A percentile compares a stretch with the other conserved stretches of the same genome.
Evolutionary conservation across 2,329 filamentous ascomycete species (phyloP).

Genomic region (Arthroderma uncinatum): DNA sequence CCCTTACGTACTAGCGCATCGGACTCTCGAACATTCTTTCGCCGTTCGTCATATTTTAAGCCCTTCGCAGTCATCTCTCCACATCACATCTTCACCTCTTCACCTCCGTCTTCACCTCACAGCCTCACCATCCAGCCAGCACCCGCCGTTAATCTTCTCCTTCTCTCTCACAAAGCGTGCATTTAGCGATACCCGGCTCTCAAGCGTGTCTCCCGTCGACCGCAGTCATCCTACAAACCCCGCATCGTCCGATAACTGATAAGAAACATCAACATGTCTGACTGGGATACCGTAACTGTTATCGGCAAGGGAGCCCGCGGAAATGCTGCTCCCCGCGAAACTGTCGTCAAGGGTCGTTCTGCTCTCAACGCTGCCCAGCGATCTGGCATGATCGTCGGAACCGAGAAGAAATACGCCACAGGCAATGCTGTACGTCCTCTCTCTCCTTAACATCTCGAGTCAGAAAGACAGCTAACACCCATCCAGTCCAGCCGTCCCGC

Average conservation of each 20-base stretch:
- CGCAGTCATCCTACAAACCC: not conserved
- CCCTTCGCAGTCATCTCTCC: not conserved
- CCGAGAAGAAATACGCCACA: conserved; percentile 81
- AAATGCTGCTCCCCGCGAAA: conserved; percentile 60
- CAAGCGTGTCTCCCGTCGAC: not conserved
- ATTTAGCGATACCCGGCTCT: not conserved
- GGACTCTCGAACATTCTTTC: conserved; percentile 1
- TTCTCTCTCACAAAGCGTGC: not conserved
- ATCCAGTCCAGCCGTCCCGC: conserved; percentile 24
- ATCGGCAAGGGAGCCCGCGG: conserved; percentile 77
- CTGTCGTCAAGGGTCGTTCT: conserved; percentile 71
- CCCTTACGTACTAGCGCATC: not conserved
- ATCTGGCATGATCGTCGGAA: conserved; percentile 60
- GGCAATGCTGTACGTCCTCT: conserved; percentile 62
- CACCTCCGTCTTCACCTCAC: not conserved
- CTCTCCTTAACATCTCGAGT: not conserved
- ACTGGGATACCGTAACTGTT: conserved; percentile 84
- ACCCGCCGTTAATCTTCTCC: not conserved
- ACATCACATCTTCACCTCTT: not conserved
- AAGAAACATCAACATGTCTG: conserved; percentile 45
- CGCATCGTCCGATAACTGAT: not conserved
- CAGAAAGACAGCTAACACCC: conserved; percentile 1
- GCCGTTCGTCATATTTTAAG: conserved; percentile 4
- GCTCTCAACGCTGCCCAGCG: conserved; percentile 85
- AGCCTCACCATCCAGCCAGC: not conserved